Conservation (phyloP, 179 eudicot genomes). For the Amaranthus tricolor region DNA sequence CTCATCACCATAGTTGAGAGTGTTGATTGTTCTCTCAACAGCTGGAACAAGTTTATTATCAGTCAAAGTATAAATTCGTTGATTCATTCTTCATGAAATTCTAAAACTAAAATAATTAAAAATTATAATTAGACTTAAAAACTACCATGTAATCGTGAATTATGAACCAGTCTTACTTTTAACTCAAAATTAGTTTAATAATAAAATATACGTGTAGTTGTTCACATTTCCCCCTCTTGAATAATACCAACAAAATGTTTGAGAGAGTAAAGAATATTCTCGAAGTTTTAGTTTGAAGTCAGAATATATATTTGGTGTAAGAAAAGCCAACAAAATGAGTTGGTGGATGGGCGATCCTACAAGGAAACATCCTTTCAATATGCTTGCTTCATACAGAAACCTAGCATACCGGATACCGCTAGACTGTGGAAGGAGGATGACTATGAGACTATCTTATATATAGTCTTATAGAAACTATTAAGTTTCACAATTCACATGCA, state of each 20-base stretch:
- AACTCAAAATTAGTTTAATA: background rate
- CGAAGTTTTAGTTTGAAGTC: conserved; percentile 2
- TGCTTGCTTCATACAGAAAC: conserved; percentile 20
- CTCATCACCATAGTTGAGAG: too few relatives aligned
- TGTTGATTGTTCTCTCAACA: too few relatives aligned
- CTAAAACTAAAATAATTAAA: too few relatives aligned
- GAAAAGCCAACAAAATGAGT: conserved; percentile 18
- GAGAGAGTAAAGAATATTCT: background rate
- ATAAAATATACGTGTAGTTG: background rate
- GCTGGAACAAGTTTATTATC: too few relatives aligned
- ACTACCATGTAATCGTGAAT: background rate
- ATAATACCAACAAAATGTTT: background rate
- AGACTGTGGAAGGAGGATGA: too few relatives aligned
- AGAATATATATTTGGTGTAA: conserved; percentile 23
- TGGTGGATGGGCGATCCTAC: conserved; percentile 18
- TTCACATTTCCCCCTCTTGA: background rate
- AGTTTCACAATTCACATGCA: too few relatives aligned
- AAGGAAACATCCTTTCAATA: conserved; percentile 11
- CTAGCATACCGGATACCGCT: background rate
- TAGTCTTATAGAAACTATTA: too few relatives aligned
- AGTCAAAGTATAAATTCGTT: too few relatives aligned
- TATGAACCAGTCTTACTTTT: background rate
- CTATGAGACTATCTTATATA: too few relatives aligned
- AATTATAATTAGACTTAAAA: too few relatives aligned
- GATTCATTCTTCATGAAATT: too few relatives aligned